Conservation (phyloP, 371 early-diverging fungal species). For the Batrachochytrium dendrobatidis region DNA sequence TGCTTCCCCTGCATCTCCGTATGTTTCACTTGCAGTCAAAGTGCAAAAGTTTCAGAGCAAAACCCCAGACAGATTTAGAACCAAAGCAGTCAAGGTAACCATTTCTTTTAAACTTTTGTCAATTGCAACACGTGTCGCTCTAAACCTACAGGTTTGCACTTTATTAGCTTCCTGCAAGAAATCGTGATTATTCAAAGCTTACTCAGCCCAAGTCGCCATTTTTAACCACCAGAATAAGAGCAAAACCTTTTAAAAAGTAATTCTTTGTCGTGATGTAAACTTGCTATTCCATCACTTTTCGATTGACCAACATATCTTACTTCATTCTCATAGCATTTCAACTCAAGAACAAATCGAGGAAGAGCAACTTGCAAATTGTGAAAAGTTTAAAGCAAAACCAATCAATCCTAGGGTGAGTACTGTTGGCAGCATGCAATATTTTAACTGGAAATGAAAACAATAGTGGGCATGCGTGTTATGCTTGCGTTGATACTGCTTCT, state of each 20-base stretch:
- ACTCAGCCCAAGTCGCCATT: conserved; percentile 39
- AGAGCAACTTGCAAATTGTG: conserved; percentile 19
- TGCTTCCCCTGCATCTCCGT: conserved; percentile 29
- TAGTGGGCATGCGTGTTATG: too few species aligned
- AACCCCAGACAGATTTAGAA: conserved; percentile 25
- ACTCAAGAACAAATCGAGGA: conserved; percentile 25
- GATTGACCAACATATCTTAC: conserved; percentile 2
- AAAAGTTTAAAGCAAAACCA: conserved; percentile 36
- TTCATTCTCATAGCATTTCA: conserved; percentile 14
- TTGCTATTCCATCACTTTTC: neutral
- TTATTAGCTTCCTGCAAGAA: conserved; percentile 3
- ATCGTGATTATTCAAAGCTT: conserved; percentile 15
- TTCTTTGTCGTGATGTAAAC: neutral
- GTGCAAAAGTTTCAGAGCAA: conserved; percentile 28
- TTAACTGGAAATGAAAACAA: too few species aligned
- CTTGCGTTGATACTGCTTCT: neutral
- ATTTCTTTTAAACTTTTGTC: neutral
- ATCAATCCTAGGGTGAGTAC: conserved; percentile 24
- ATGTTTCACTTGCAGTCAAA: conserved; percentile 29
- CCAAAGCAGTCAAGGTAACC: conserved; percentile 1
- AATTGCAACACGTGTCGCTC: neutral
- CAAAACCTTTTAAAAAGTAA: conserved; percentile 11
- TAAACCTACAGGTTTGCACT: neutral
- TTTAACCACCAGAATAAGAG: conserved; percentile 31
- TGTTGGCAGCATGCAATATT: too few species aligned